Base-by-base conservation (phyloP, 73 alveolate genomes). In the Durusdinium trenchii region DNA sequence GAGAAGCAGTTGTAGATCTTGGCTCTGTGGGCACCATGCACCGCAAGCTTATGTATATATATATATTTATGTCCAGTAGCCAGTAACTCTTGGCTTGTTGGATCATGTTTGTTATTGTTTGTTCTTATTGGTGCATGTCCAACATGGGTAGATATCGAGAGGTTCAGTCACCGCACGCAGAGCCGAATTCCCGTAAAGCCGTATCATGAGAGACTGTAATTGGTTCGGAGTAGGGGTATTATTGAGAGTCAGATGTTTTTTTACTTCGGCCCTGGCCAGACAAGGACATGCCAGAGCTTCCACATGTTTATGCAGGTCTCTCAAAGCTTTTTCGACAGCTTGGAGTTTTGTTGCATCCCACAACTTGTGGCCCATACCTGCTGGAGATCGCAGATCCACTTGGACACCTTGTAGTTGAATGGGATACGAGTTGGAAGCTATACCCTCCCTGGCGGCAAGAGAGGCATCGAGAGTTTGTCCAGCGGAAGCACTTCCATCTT, bases 361-460 rank as follows among this genome's bases (percentile, higher is more conserved):
- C 90, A 32, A 69, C 82, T 57, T 94, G 94, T 42, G 99, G 99
- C 51, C 99, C 99, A 1, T 94, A 94, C 93, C 50, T 94, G 50
- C 48, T 94, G 81, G 99, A 94, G 78, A 64, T 94, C 84, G 94
- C 99, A 9, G 99, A 94, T 76, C 99, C 99, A 0, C 86, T 94
- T 36, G 99, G 99, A 2, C 75, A 52, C 43, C 30, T 94, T 26
- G 99, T 76, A n/a, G 99, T 94, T 46, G 99, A 94, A 85, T 94
- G 99, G 99, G 99, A 94, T 47, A 35, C 35, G 60, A 81, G 93
- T 18, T 94, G 99, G 99, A 60, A 26, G 40, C 36, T 94, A 35
- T 94, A 94, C 43, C 99, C 99, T 38, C 99, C 99, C 14, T 94
- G 99, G 99, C 89, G 99, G 51, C 99, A 85, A 61, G 69, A 23